Evolutionary conservation across 495 filamentous ascomycete species (phyloP), one percentile per base, ranked within the genome.

Genomic region (Podospora fimiseda): DNA sequence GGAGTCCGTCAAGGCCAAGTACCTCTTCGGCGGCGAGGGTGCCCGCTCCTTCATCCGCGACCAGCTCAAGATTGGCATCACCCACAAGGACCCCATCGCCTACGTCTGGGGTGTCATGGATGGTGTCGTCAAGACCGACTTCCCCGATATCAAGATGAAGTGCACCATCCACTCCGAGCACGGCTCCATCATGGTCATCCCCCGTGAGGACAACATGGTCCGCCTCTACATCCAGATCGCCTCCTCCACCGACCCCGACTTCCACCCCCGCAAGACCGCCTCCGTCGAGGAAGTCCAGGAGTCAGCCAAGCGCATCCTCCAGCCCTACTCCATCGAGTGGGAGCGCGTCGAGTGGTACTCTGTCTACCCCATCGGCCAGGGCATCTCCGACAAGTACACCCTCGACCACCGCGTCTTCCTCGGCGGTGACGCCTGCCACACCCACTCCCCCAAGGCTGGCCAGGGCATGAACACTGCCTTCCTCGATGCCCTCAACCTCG

Each of bases 401-500:
- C 74, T 84, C 27, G 80, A 83, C 44, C 74, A 83, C 60, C 71
- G 87, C 9, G 80, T 92, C 6, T 91, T 90, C 64, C 75, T 94
- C 16, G 81, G 85, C 3, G 89, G 89, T 14, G 89, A 92, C 65
- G 88, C 88, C 4, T 85, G 84, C 48, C 88, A 93, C 68, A 92
- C 88, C 2, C 88, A 91, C 66, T 88, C 84, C 66, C 87, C 88
- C 3, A 90, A 90, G 67, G 87, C 87, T 20, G 89, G 87, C 6
- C 89, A 90, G 65, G 88, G 88, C 16, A 89, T 91, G 86, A 93
- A 93, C 58, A 82, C 87, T 27, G 85, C 83, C 11, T 87, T 94
- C 73, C 79, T 89, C 37, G 89, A 95, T 62, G 81, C 84, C 2
- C 82, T 82, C 58, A 93, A 94, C 59, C 74, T 95, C 3, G 87